Evolutionary conservation across 352 stramenopile genomes (phyloP).

Genomic region (Thalassiosira hispida): DNA sequence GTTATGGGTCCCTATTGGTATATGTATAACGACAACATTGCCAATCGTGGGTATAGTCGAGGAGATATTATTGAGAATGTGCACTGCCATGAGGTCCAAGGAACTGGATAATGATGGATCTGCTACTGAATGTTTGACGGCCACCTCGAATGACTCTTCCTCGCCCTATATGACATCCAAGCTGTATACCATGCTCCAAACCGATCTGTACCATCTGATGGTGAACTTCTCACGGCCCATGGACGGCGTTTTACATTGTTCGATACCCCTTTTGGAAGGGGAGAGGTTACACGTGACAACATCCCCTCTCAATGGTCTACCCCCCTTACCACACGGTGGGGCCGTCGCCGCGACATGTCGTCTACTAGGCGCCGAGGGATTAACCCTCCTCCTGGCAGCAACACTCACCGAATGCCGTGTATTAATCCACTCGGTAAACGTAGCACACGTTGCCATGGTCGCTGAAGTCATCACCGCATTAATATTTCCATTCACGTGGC

Average conservation of each 20-base stretch:
- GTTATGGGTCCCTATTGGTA: slow-evolving; percentile 82
- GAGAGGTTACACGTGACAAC: slow-evolving; percentile 76
- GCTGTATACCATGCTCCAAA: slow-evolving; percentile 54
- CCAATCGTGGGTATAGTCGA: slow-evolving; percentile 83
- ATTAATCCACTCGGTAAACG: slow-evolving; percentile 79
- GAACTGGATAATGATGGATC: slow-evolving; percentile 8
- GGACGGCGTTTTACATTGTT: slow-evolving; percentile 79
- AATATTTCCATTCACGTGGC: slow-evolving; percentile 83
- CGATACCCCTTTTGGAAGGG: slow-evolving; percentile 78
- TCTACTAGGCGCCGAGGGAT: slow-evolving; percentile 74
- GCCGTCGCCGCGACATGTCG: slow-evolving; percentile 73
- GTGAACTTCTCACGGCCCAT: slow-evolving; percentile 80
- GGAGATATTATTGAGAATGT: slow-evolving; percentile 76
- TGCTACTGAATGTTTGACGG: slow-evolving; percentile 1
- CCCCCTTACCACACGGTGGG: slow-evolving; percentile 76
- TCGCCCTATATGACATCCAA: slow-evolving; percentile 15
- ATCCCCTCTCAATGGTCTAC: slow-evolving; percentile 68
- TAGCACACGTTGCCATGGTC: slow-evolving; percentile 82
- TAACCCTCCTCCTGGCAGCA: slow-evolving; percentile 80
- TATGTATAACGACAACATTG: slow-evolving; percentile 76
- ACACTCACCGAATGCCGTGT: slow-evolving; percentile 84
- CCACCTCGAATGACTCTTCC: slow-evolving; percentile 21
- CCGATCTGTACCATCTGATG: slow-evolving; percentile 71
- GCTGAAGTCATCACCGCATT: slow-evolving; percentile 82
- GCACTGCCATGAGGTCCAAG: slow-evolving; percentile 60